Base-by-base conservation (phyloP, 495 filamentous ascomycete species). In the Trichoderma erinaceum region DNA sequence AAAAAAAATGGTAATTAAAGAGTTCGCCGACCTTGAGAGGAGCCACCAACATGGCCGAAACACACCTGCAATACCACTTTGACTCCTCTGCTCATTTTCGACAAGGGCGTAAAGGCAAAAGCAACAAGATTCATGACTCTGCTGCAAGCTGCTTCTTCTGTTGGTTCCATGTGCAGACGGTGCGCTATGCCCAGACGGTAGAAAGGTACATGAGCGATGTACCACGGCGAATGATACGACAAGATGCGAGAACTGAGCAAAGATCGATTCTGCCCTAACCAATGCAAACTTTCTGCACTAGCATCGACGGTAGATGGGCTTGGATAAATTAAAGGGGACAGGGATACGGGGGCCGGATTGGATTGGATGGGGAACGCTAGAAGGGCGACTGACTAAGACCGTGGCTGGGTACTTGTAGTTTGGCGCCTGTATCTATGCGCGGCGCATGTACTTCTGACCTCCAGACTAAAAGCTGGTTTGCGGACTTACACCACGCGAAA, bases 301-400 rank as follows among this genome's bases (percentile, higher is more conserved):
- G 56, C 56, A 61, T 61, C 56, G 56, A 61, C 56, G 56, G 56
- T 61, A 61, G 56, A 61, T 61, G 56, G 56, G n/a, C 56, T 58
- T 61, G 56, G 56, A 61, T 61, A 61, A 61, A 61, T 61, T 61
- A 61, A 61, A 61, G 56, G 56, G 56, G 27, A 32, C 56, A 61
- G 56, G 56, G 56, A 61, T 61, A 32, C 35, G 56, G 56, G 56
- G 25, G 56, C 56, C 35, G 35, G 56, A 61, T 61, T 61, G 56
- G 16, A 25, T 61, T 61, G 56, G 56, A 61, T 32, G 56, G 56
- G 56, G 27, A 32, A 16, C 21, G 16, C 44, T 48, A 18, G 44
- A 48, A 48, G 44, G 15, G 44, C 44, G 44, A 48, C 15, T n/a
- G n/a, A 16, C 44, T 48, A n/a, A n/a, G 35, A 38, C 35, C 18